These are phyloP conservation scores for Saururus chinensis DNA, from an alignment of 164 flowering plant species.

Conservation along the genomic window DNA sequence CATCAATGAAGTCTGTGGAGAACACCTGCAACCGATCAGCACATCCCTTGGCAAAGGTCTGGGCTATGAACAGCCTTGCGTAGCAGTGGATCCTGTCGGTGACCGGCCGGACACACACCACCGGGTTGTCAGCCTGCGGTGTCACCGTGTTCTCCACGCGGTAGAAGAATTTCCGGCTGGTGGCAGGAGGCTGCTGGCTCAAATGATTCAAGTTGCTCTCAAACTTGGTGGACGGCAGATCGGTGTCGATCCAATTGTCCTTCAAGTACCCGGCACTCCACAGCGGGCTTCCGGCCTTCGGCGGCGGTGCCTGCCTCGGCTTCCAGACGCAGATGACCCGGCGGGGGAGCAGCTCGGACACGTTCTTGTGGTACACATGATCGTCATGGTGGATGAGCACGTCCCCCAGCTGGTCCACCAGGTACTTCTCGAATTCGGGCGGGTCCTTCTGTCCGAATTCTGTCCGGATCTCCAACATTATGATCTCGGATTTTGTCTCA, in stretches of 20 bases:
- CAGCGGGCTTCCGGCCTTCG: conserved; percentile 48
- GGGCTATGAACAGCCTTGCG: conserved; percentile 60
- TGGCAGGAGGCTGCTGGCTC: conserved; percentile 52
- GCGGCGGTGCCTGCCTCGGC: conserved; percentile 64
- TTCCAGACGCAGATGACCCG: conserved; percentile 86
- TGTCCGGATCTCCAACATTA: conserved; percentile 70
- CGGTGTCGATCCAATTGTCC: conserved; percentile 92
- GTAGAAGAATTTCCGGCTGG: conserved; percentile 66
- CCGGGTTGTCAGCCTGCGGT: conserved; percentile 77
- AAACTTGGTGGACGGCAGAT: conserved; percentile 75
- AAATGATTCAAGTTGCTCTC: conserved; percentile 76
- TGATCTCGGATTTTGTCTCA: conserved; percentile 73
- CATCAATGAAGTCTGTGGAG: conserved; percentile 80
- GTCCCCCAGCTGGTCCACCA: conserved; percentile 68
- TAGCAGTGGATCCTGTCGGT: conserved; percentile 57
- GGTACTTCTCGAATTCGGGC: conserved; percentile 72
- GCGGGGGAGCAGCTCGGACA: conserved; percentile 67
- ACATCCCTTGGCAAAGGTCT: conserved; percentile 38
- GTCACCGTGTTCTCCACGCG: conserved; percentile 94
- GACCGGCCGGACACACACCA: conserved; percentile 71
- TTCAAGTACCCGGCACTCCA: conserved; percentile 73
- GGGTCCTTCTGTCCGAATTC: conserved; percentile 93
- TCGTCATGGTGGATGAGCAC: conserved; percentile 71
- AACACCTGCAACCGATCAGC: conserved; percentile 74
- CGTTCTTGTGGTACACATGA: conserved; percentile 52